phyloP scores from a whole-genome alignment of 2,329 filamentous ascomycete species.

The Pseudogymnoascus sp. region DNA sequence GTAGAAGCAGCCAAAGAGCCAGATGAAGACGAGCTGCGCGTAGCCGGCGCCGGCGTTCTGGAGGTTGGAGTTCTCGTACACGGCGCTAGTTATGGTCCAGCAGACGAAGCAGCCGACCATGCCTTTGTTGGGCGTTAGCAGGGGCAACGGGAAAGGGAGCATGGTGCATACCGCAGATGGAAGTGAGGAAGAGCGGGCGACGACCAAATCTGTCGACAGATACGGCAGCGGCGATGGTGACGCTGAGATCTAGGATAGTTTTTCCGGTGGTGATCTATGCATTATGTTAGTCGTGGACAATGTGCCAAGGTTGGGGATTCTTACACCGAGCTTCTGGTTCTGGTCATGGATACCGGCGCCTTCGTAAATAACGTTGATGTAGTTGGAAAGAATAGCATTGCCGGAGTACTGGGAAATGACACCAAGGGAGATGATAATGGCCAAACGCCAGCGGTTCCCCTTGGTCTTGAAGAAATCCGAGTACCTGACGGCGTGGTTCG shows the following conservation, averaged over 20 bases:
- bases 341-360: conserved; percentile 17
- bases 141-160: neutral
- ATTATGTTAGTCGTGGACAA: neutral
- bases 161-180: neutral
- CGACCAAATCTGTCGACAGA: conserved; percentile 10
- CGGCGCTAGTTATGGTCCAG: conserved; percentile 40
- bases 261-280: conserved; percentile 34
- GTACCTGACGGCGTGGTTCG: conserved; percentile 32
- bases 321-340: conserved; percentile 48
- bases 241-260: conserved; percentile 36
- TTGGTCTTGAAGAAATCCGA: conserved; percentile 39
- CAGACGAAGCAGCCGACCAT: conserved; percentile 40
- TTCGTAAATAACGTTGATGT: neutral
- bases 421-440: neutral
- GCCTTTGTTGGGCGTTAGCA: neutral
- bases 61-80: conserved; percentile 35
- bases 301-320: conserved; percentile 19
- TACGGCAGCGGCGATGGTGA: neutral
- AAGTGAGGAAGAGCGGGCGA: conserved; percentile 3
- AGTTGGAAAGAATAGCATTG: conserved; percentile 1
- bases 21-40: conserved; percentile 42
- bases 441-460: conserved; percentile 3
- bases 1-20: conserved; percentile 46
- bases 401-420: neutral
- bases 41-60: conserved; percentile 33